A percentile compares a stretch with the other conserved stretches of the same genome.
These are phyloP conservation scores for Fusarium sp. DNA, from an alignment of 2,329 filamentous ascomycete species.

Conservation along the genomic window DNA sequence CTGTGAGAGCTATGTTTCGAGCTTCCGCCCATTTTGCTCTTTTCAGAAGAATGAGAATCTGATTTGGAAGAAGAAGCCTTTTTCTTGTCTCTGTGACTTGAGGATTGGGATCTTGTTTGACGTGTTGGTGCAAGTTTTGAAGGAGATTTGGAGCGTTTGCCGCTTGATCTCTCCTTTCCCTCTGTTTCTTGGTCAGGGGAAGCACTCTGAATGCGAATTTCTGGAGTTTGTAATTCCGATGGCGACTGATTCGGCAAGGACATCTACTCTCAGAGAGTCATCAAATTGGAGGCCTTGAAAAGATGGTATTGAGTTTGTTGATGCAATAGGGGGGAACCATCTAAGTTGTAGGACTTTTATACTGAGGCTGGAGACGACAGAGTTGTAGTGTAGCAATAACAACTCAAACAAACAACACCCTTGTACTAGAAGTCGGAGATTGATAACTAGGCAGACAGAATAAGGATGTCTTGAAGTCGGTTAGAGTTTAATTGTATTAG, in stretches of 20 bases:
- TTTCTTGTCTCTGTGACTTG: conserved; percentile 21
- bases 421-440: neutral
- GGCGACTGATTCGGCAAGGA: conserved; percentile 29
- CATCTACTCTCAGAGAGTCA: conserved; percentile 39
- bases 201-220: conserved; percentile 43
- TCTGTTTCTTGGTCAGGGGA: conserved; percentile 32
- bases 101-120: conserved; percentile 27
- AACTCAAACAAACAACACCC: neutral
- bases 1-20: conserved; percentile 35
- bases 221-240: conserved; percentile 32
- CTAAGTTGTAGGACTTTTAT: conserved; percentile 3
- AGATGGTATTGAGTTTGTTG: neutral
- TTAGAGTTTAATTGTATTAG: conserved; percentile 15
- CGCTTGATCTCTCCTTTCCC: neutral
- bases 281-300: conserved; percentile 14
- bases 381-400: neutral
- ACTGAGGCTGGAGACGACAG: neutral
- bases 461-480: neutral
- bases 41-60: conserved; percentile 6
- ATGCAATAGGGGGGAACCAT: neutral
- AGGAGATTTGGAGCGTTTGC: conserved; percentile 1
- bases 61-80: conserved; percentile 23
- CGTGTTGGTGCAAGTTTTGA: conserved; percentile 26
- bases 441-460: conserved; percentile 11
- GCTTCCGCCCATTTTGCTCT: conserved; percentile 37